These are phyloP conservation scores for Hyphopichia burtonii DNA, from an alignment of 1,139 yeast species.

Conservation along the genomic window DNA sequence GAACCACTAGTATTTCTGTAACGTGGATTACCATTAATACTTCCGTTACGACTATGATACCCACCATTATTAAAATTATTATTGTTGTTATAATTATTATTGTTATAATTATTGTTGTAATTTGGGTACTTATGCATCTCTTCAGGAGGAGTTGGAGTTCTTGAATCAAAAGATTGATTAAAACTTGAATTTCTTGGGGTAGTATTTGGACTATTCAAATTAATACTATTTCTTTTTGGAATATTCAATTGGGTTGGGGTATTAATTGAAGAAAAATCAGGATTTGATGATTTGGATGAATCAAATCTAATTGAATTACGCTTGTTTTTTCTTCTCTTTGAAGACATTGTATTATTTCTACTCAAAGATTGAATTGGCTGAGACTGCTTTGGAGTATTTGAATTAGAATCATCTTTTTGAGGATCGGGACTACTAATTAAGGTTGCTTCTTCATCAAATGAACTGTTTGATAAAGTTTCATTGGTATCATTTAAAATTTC, in stretches of 20 bases:
- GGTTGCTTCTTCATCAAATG: slow-evolving; percentile 40
- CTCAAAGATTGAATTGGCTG: slow-evolving; percentile 12
- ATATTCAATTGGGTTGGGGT: slow-evolving; percentile 20
- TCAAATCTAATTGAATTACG: slow-evolving; percentile 31
- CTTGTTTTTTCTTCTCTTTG: slow-evolving; percentile 31
- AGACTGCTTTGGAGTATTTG: slow-evolving; percentile 8
- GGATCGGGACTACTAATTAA: slow-evolving; percentile 27
- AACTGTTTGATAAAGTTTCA: slow-evolving; percentile 30
- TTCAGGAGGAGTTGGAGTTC: slow-evolving; percentile 30
- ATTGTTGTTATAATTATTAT: slow-evolving; percentile 3
- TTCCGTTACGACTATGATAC: slow-evolving; percentile 3
- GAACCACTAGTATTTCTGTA: slow-evolving; percentile 7
- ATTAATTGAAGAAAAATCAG: slow-evolving; percentile 18
- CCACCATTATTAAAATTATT: slow-evolving; percentile 4
- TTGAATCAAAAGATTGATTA: slow-evolving; percentile 11
- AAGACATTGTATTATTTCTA: slow-evolving; percentile 25
- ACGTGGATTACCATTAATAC: slow-evolving; percentile 3
- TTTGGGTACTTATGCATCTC: slow-evolving; percentile 8
- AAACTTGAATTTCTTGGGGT: not conserved
- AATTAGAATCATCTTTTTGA: slow-evolving; percentile 8
- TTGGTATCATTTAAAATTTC: slow-evolving; percentile 34
- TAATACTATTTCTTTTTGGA: slow-evolving; percentile 17
- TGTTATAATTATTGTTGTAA: slow-evolving; percentile 7
- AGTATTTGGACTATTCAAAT: slow-evolving; percentile 1
- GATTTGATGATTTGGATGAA: slow-evolving; percentile 14